These are phyloP conservation scores for Purpureocillium takamizusanense DNA, from an alignment of 2,329 filamentous ascomycete genomes.

Conservation along the genomic window DNA sequence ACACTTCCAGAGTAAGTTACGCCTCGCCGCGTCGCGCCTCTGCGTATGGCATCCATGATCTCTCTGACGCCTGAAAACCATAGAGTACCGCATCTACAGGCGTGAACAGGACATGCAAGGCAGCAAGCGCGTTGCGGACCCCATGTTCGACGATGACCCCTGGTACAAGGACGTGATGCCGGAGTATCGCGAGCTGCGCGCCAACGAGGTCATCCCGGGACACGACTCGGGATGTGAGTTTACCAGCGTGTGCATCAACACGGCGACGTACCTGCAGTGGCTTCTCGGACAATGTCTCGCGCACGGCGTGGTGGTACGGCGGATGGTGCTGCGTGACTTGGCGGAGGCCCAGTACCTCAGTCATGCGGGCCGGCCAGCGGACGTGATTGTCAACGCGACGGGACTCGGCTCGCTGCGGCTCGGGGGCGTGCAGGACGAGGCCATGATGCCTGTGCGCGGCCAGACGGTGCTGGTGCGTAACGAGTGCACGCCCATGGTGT, in stretches of 20 bases:
- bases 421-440: slow-evolving; percentile 70
- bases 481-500: slow-evolving; percentile 60
- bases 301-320: slow-evolving; percentile 59
- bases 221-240: slow-evolving; percentile 65
- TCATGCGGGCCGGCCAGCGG: slow-evolving; percentile 46
- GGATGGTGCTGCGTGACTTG: slow-evolving; percentile 60
- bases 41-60: background rate
- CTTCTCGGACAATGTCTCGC: slow-evolving; percentile 71
- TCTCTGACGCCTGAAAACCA: background rate
- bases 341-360: slow-evolving; percentile 48
- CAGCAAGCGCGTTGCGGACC: slow-evolving; percentile 39
- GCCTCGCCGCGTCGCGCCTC: no score
- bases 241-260: slow-evolving; percentile 86
- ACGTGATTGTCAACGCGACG: slow-evolving; percentile 76
- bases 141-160: slow-evolving; percentile 54
- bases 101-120: slow-evolving; percentile 52
- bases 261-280: slow-evolving; percentile 78
- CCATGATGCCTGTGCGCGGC: slow-evolving; percentile 67
- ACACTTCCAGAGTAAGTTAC: slow-evolving; percentile 58
- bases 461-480: slow-evolving; percentile 82
- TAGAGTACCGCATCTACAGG: slow-evolving; percentile 40
- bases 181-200: slow-evolving; percentile 56
- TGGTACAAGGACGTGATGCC: slow-evolving; percentile 68
- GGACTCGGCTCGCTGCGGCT: slow-evolving; percentile 67
- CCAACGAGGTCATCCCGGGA: slow-evolving; percentile 50